These are phyloP conservation scores for Atkinsonella hypoxylon DNA, from an alignment of 2,329 filamentous ascomycete genomes.

Conservation along the genomic window DNA sequence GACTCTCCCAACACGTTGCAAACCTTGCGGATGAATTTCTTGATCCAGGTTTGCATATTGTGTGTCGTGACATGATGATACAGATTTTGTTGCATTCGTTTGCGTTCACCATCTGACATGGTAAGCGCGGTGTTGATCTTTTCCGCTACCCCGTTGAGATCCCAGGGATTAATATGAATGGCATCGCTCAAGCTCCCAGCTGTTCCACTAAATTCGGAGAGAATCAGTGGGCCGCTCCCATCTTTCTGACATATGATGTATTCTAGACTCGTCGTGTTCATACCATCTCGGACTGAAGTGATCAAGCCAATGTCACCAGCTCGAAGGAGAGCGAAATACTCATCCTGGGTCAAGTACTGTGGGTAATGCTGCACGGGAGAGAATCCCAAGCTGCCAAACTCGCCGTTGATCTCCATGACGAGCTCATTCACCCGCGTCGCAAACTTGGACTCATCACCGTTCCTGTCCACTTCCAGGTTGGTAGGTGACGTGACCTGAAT, in stretches of 20 bases:
- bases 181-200: constrained; percentile 75
- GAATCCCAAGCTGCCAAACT: constrained; percentile 78
- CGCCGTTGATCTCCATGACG: constrained; percentile 82
- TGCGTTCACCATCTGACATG: constrained; percentile 56
- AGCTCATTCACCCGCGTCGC: constrained; percentile 83
- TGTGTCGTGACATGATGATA: constrained; percentile 78
- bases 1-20: constrained; percentile 70
- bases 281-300: constrained; percentile 89
- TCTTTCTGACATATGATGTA: constrained; percentile 89
- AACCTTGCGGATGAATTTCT: constrained; percentile 64
- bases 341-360: constrained; percentile 77
- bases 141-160: constrained; percentile 70
- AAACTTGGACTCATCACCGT: constrained; percentile 67
- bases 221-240: constrained; percentile 73
- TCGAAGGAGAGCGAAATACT: constrained; percentile 90
- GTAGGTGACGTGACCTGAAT: constrained; percentile 92
- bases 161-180: constrained; percentile 96
- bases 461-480: constrained; percentile 64
- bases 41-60: constrained; percentile 79
- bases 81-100: constrained; percentile 58
- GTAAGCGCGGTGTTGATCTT: constrained; percentile 72
- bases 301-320: constrained; percentile 87
- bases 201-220: constrained; percentile 94
- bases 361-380: constrained; percentile 90
- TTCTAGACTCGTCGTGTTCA: constrained; percentile 95